Evolutionary conservation across 1,139 yeast genomes (phyloP).

Genomic region (Debaryomyces subglobosus): DNA sequence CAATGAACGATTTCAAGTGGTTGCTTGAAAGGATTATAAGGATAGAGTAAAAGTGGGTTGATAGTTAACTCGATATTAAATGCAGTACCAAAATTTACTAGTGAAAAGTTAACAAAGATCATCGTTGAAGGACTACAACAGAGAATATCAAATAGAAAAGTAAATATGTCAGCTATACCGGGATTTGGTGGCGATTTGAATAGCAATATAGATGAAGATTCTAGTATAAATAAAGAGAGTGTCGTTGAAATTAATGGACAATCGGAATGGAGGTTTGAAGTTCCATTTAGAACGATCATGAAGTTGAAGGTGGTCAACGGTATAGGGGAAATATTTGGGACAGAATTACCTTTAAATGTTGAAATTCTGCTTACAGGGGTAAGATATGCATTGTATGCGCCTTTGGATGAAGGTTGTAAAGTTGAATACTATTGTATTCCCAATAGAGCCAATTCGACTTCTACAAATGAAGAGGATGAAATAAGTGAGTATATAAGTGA

Average conservation of each 20-base stretch:
- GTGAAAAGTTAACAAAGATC: not conserved
- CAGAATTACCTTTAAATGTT: slow-evolving; percentile 78
- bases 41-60: not conserved
- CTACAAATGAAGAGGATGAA: slow-evolving; percentile 35
- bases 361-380: slow-evolving; percentile 62
- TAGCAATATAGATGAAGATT: slow-evolving; percentile 2
- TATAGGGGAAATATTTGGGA: slow-evolving; percentile 87
- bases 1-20: not conserved
- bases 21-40: not conserved
- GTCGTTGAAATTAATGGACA: slow-evolving; percentile 41
- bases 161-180: slow-evolving; percentile 24
- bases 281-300: slow-evolving; percentile 59
- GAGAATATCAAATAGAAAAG: not conserved
- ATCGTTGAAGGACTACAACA: not conserved
- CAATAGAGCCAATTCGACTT: slow-evolving; percentile 45
- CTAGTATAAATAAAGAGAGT: slow-evolving; percentile 11
- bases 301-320: slow-evolving; percentile 65
- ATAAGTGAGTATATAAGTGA: slow-evolving; percentile 66
- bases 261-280: slow-evolving; percentile 87
- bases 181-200: slow-evolving; percentile 23
- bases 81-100: slow-evolving; percentile 3
- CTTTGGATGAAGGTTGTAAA: slow-evolving; percentile 52
- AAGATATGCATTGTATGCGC: slow-evolving; percentile 64
- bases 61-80: not conserved
- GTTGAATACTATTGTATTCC: slow-evolving; percentile 54